Conservation (phyloP, 2,329 filamentous ascomycete genomes). For the Xylaria multiplex region DNA sequence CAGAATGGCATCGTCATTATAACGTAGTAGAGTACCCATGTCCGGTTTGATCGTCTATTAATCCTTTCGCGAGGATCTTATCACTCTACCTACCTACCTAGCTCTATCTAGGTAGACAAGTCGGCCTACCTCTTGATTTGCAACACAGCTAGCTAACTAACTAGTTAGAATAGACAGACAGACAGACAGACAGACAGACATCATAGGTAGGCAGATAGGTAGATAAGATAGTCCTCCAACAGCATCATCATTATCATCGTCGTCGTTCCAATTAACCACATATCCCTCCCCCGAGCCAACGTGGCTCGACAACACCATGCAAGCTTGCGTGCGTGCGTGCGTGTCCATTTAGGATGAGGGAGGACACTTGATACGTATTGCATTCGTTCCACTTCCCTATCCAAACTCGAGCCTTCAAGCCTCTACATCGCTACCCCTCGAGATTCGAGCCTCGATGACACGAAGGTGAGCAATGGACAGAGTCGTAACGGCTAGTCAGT, state of each 20-base stretch:
- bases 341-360: constrained; percentile 10
- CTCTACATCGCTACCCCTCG: not conserved
- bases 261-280: constrained; percentile 13
- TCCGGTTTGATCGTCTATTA: too few species aligned
- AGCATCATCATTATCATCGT: constrained; percentile 18
- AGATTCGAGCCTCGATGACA: not conserved
- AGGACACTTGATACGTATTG: not conserved
- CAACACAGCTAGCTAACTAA: not conserved
- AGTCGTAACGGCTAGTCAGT: constrained; percentile 18
- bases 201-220: not conserved
- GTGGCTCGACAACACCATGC: constrained; percentile 21
- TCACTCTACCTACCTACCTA: not conserved
- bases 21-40: too few species aligned
- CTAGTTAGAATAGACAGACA: not conserved
- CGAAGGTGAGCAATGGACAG: not conserved
- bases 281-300: not conserved
- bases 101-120: not conserved
- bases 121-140: not conserved
- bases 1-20: too few species aligned
- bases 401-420: not conserved
- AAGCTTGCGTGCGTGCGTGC: constrained; percentile 3
- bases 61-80: not conserved
- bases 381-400: not conserved
- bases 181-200: not conserved
- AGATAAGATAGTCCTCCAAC: not conserved